Base-by-base conservation (phyloP, 768 basidiomycete genomes). In the Suillus cothurnatus region DNA sequence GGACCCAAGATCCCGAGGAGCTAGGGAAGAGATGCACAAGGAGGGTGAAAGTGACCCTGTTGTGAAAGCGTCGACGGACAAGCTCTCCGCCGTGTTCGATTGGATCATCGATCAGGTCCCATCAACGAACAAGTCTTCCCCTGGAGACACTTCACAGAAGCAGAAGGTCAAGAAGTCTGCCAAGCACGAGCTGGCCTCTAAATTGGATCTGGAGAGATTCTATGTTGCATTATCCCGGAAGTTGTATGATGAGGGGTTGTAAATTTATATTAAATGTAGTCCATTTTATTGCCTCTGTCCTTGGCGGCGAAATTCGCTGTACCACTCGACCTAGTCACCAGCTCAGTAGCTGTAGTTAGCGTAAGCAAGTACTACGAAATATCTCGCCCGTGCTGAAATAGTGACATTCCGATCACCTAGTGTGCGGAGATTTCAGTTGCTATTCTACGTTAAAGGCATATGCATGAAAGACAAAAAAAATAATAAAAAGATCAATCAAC, bases 161-260 rank as follows among this genome's bases (percentile, higher is more conserved):
- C 68, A 65, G 64, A 32, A 58, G 28, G 36, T 26, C 28, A 70
- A 69, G 66, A 69, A 72, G 62, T 68, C 70, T 68, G 73, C 62
- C 43, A 81, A 72, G 71, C 84, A 81, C 41, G 90, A 91, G 65
- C 71, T 89, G 17, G 82, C 80, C 61, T 84, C 83, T 64, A 91
- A 91, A 78, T 85, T 86, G 70, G 92, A 95, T 73, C 77, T 98
- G 72, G 95, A 96, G 74, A 80, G 89, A 70, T 93, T 99, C 77
- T 97, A 97, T 75, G 84, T 97, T 39, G 93, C 95, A 7, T 76
- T 99, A 53, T 87, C 92, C 68, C 85, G 91, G 76, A 97, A 94
- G 79, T 77, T 99, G 78, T 94, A 95, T 70, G 92, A 98, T 64
- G 94, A 97, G 73, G 97, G 97, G 14, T 77, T 95, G 72, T 97